A percentile compares a stretch with the other conserved stretches of the same genome.
Conservation (phyloP, 768 basidiomycete genomes). For the Panaeolus cyanescens region DNA sequence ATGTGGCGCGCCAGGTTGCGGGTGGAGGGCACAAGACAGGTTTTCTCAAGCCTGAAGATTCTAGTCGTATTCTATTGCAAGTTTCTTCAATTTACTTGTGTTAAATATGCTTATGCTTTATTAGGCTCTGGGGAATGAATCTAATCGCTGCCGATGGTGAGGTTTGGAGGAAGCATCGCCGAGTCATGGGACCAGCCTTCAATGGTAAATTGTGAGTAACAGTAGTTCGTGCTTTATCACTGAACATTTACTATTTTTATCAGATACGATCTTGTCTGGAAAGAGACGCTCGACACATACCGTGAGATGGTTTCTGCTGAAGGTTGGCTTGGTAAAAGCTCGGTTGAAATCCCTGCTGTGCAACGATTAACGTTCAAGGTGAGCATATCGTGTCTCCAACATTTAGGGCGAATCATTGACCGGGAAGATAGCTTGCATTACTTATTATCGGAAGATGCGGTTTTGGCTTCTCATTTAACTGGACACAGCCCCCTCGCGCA, state of each 20-base stretch:
- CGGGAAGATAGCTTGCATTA: slow-evolving; percentile 35
- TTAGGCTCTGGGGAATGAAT: slow-evolving; percentile 48
- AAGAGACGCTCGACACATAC: slow-evolving; percentile 35
- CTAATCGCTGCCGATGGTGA: slow-evolving; percentile 24
- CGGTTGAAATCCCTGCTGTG: slow-evolving; percentile 27
- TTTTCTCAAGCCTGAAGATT: slow-evolving; percentile 40
- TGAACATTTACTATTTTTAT: neutral
- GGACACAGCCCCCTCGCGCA: slow-evolving; percentile 37
- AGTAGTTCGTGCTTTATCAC: slow-evolving; percentile 19
- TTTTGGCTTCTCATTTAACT: slow-evolving; percentile 46
- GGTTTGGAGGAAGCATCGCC: slow-evolving; percentile 1
- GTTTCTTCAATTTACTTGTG: slow-evolving; percentile 10
- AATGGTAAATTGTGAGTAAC: slow-evolving; percentile 33
- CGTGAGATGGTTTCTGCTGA: slow-evolving; percentile 40
- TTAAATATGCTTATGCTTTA: slow-evolving; percentile 6
- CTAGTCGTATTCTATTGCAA: slow-evolving; percentile 33
- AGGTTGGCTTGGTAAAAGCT: slow-evolving; percentile 31
- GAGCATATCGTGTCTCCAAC: neutral
- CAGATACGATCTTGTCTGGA: slow-evolving; percentile 46
- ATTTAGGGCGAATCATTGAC: neutral
- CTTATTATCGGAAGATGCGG: slow-evolving; percentile 46
- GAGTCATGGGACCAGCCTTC: slow-evolving; percentile 4
- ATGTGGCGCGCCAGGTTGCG: slow-evolving; percentile 46
- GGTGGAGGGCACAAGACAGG: slow-evolving; percentile 38
- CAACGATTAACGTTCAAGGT: slow-evolving; percentile 41